Conservation (phyloP, 2,329 filamentous ascomycete species). For the Epichloe gansuensis region DNA sequence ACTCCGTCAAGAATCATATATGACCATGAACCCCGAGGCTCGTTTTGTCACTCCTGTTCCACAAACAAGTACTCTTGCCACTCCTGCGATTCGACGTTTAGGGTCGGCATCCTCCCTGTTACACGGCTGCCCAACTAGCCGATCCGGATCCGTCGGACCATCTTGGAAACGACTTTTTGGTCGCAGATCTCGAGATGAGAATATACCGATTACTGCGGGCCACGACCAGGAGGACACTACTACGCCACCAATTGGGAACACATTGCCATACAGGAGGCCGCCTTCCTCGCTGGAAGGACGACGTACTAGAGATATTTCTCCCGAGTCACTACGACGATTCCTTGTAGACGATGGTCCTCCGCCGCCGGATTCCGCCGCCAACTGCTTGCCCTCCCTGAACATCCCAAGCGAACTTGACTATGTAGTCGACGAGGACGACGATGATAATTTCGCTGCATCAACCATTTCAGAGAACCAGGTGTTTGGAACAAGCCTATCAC, state of each 20-base stretch:
- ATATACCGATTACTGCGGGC: background rate
- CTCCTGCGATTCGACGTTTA: slow-evolving; percentile 14
- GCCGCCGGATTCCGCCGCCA: slow-evolving; percentile 14
- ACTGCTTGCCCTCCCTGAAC: slow-evolving; percentile 18
- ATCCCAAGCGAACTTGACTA: slow-evolving; percentile 25
- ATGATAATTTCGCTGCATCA: slow-evolving; percentile 49
- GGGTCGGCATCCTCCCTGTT: slow-evolving; percentile 19
- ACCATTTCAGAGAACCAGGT: slow-evolving; percentile 31
- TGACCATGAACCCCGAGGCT: slow-evolving; percentile 66
- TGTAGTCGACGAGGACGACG: slow-evolving; percentile 33
- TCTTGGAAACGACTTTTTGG: slow-evolving; percentile 40
- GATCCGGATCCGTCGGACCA: slow-evolving; percentile 36
- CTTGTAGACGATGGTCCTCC: slow-evolving; percentile 31
- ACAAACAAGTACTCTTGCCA: slow-evolving; percentile 25
- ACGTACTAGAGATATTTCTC: slow-evolving; percentile 39
- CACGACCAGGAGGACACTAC: background rate
- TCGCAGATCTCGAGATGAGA: slow-evolving; percentile 16
- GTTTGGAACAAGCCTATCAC: slow-evolving; percentile 36
- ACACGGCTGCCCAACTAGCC: slow-evolving; percentile 27
- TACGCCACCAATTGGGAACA: background rate
- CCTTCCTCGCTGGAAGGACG: slow-evolving; percentile 23
- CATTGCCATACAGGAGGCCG: background rate
- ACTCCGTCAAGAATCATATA: slow-evolving; percentile 43
- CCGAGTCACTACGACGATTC: slow-evolving; percentile 40
- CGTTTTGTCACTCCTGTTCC: slow-evolving; percentile 60